A percentile compares a stretch with the other conserved stretches of the same genome.
These are phyloP conservation scores for Stereum hirsutum DNA, from an alignment of 1,284 basidiomycete species.

Conservation along the genomic window DNA sequence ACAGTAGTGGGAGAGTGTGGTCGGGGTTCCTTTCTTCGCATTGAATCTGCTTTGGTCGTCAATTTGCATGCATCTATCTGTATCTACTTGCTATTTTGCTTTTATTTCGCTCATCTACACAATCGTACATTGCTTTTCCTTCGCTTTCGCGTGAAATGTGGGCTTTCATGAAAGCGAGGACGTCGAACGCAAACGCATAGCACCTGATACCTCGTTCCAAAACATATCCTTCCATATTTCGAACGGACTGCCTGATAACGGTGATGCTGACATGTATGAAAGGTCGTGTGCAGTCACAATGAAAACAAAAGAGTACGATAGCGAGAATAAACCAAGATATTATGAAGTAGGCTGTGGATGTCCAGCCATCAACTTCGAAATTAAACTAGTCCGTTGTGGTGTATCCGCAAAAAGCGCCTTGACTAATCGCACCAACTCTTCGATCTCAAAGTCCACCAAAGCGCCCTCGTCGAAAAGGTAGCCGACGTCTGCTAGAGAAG, in stretches of 20 bases:
- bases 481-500: slow-evolving; percentile 88
- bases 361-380: slow-evolving; percentile 59
- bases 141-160: too few species aligned
- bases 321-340: too few species aligned
- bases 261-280: too few species aligned
- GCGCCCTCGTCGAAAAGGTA: slow-evolving; percentile 91
- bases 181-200: too few species aligned
- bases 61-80: not conserved
- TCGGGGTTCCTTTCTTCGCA: slow-evolving; percentile 1
- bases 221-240: too few species aligned
- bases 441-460: slow-evolving; percentile 82
- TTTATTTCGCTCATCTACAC: not conserved
- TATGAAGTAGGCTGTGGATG: too few species aligned
- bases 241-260: too few species aligned
- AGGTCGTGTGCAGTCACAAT: too few species aligned
- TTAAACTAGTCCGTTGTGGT: slow-evolving; percentile 70
- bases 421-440: slow-evolving; percentile 78
- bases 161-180: too few species aligned
- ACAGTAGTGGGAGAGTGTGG: not conserved
- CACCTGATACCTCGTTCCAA: too few species aligned
- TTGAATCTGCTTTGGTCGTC: not conserved
- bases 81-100: not conserved
- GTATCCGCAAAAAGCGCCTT: slow-evolving; percentile 89
- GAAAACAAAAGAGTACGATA: too few species aligned
- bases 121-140: too few species aligned